phyloP scores from a whole-genome alignment of 2,329 filamentous ascomycete genomes.

The Stachybotrys echinatus region DNA sequence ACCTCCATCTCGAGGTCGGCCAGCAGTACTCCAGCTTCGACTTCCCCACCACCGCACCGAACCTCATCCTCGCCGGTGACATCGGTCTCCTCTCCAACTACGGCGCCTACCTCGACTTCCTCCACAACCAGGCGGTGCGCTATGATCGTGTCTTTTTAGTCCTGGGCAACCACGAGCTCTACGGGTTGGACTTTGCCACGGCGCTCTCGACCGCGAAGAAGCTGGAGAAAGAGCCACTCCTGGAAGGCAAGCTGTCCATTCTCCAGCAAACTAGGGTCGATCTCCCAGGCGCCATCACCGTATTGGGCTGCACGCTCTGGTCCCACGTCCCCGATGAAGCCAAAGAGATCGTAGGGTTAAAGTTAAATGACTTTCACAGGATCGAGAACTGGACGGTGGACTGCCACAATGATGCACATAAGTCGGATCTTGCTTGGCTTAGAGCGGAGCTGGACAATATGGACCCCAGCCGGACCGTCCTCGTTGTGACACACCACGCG shows the following conservation, averaged over 20 bases:
- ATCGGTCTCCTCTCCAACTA: slow-evolving; percentile 44
- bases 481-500: slow-evolving; percentile 55
- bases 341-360: slow-evolving; percentile 31
- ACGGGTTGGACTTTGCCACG: slow-evolving; percentile 31
- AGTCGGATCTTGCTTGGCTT: slow-evolving; percentile 46
- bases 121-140: slow-evolving; percentile 31
- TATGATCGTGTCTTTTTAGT: slow-evolving; percentile 42
- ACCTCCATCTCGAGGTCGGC: slow-evolving; percentile 43
- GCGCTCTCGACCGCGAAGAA: slow-evolving; percentile 29
- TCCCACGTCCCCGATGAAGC: slow-evolving; percentile 38
- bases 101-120: slow-evolving; percentile 36
- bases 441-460: slow-evolving; percentile 26
- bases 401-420: slow-evolving; percentile 42
- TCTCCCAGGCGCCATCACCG: slow-evolving; percentile 36
- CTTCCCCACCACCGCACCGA: slow-evolving; percentile 32
- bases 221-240: slow-evolving; percentile 29
- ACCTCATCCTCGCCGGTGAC: slow-evolving; percentile 43
- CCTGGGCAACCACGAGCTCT: slow-evolving; percentile 52
- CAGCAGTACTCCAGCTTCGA: slow-evolving; percentile 36
- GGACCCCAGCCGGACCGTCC: slow-evolving; percentile 16
- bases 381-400: slow-evolving; percentile 47
- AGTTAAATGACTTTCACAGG: slow-evolving; percentile 47
- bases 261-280: slow-evolving; percentile 35
- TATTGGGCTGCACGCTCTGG: slow-evolving; percentile 56
- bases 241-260: slow-evolving; percentile 34